These are phyloP conservation scores for Kwoniella sp. DNA, from an alignment of 768 basidiomycete species.

Conservation along the genomic window DNA sequence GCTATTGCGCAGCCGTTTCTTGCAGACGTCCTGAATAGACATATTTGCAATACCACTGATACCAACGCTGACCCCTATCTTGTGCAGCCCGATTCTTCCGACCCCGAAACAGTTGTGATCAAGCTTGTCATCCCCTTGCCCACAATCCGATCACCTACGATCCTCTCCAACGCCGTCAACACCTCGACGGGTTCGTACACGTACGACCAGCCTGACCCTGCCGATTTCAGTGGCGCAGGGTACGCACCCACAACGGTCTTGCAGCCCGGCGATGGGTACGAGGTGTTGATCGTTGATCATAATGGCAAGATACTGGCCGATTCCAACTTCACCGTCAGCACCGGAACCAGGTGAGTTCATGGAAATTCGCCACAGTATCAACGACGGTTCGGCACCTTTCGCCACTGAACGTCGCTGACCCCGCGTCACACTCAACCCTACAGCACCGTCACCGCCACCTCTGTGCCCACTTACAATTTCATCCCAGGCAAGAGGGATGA, in stretches of 20 bases:
- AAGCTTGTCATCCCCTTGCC: constrained; percentile 9
- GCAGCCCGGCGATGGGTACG: constrained; percentile 10
- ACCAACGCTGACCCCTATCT: no score
- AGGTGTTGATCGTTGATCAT: neutral
- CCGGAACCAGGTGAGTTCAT: constrained; percentile 3
- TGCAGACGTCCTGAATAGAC: no score
- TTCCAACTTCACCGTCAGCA: constrained; percentile 2
- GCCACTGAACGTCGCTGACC: no score
- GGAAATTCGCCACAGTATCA: neutral
- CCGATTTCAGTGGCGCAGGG: constrained; percentile 3
- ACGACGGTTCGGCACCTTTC: no score
- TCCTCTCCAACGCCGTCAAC: constrained; percentile 9
- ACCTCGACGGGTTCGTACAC: constrained; percentile 4
- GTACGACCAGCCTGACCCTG: constrained; percentile 5
- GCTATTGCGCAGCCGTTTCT: no score
- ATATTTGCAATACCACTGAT: no score
- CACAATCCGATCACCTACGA: neutral
- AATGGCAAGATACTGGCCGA: neutral
- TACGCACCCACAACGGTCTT: constrained; percentile 1
- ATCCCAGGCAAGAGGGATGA: neutral
- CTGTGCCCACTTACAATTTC: neutral
- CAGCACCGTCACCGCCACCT: neutral
- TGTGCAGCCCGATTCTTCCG: neutral
- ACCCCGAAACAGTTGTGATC: constrained; percentile 1
- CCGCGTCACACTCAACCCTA: no score